A percentile compares a stretch with the other conserved stretches of the same genome.
phyloP scores from a whole-genome alignment of 2,329 filamentous ascomycete genomes.

The Fusarium begoniae region DNA sequence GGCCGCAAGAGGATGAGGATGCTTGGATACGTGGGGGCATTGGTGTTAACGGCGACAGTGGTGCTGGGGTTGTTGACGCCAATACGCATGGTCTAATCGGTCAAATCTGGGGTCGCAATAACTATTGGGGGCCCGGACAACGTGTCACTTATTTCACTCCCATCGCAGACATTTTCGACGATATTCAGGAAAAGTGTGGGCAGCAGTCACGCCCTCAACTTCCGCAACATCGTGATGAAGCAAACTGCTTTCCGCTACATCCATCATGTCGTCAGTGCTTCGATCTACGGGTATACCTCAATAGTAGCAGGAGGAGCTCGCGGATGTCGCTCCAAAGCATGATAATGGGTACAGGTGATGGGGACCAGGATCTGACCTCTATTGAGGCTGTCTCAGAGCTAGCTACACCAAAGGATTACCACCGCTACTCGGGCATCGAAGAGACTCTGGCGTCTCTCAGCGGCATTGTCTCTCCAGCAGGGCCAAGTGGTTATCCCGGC shows the following conservation, averaged over 20 bases:
- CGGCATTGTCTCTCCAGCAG: constrained; percentile 38
- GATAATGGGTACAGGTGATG: constrained; percentile 49
- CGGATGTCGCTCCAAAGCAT: constrained; percentile 54
- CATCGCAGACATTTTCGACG: constrained; percentile 55
- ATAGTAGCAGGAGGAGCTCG: constrained; percentile 54
- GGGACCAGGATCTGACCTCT: constrained; percentile 53
- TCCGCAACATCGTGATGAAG: constrained; percentile 53
- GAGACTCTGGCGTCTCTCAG: constrained; percentile 49
- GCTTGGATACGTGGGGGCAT: constrained; percentile 58
- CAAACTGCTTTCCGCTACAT: constrained; percentile 51
- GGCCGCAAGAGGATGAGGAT: constrained; percentile 51
- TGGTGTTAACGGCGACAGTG: constrained; percentile 56
- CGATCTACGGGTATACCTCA: constrained; percentile 52
- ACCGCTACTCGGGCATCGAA: constrained; percentile 48
- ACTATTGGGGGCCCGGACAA: constrained; percentile 54
- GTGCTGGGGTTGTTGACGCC: constrained; percentile 55
- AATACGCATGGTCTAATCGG: constrained; percentile 52
- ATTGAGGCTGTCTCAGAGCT: constrained; percentile 52
- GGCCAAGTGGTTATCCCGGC: constrained; percentile 18
- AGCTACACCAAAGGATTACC: constrained; percentile 52
- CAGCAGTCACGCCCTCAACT: constrained; percentile 52
- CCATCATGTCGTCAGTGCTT: constrained; percentile 55
- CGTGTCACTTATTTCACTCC: constrained; percentile 56
- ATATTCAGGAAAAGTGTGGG: constrained; percentile 56
- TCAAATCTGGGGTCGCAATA: constrained; percentile 57